Conservation (phyloP, 2,329 filamentous ascomycete genomes). For the Pseudogymnoascus sp. region DNA sequence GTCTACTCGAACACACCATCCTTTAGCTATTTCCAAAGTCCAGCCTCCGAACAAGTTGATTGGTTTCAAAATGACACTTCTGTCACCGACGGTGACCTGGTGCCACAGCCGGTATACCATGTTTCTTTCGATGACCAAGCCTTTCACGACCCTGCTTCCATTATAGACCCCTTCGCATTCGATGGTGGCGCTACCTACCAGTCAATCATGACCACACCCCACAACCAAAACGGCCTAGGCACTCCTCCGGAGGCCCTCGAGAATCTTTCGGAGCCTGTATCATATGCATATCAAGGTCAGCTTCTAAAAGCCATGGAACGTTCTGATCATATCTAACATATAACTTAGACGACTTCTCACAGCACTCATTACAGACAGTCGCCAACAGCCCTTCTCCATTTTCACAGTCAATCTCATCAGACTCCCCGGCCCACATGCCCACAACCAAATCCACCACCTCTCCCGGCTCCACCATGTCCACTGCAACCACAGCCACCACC, state of each 20-base stretch:
- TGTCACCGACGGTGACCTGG: background rate
- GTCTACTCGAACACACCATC: background rate
- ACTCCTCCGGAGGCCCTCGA: background rate
- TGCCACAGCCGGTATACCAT: background rate
- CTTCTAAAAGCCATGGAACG: background rate
- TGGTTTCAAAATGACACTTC: constrained; percentile 6
- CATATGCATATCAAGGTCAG: constrained; percentile 9
- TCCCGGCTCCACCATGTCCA: constrained; percentile 6
- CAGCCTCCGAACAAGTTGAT: background rate
- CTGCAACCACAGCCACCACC: background rate
- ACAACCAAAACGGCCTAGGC: constrained; percentile 1
- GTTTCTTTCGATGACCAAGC: constrained; percentile 3
- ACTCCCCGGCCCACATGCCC: background rate
- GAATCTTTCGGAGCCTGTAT: background rate
- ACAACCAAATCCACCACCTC: background rate
- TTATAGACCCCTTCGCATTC: background rate
- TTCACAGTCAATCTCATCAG: background rate
- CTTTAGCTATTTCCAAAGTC: constrained; percentile 3
- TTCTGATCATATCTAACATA: background rate
- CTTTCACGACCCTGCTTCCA: constrained; percentile 1
- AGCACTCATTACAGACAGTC: background rate
- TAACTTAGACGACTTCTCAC: constrained; percentile 1
- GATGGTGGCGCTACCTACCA: background rate
- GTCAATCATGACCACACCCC: background rate
- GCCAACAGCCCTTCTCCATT: background rate